phyloP scores from a whole-genome alignment of 2,329 filamentous ascomycete genomes.

The Paecilomyces variotii region DNA sequence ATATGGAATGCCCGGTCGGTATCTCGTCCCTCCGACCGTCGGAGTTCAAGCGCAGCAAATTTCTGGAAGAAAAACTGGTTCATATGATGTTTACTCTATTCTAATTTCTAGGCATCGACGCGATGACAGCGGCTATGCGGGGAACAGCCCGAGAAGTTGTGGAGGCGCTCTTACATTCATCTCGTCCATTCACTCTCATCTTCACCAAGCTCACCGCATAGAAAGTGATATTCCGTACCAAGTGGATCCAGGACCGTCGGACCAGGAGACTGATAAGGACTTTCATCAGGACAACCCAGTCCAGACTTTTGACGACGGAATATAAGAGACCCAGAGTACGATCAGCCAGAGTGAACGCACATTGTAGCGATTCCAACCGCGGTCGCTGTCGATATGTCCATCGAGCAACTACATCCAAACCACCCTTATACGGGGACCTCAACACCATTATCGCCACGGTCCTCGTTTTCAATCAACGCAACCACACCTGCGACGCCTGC shows the following conservation, averaged over 20 bases:
- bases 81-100: too few relatives aligned
- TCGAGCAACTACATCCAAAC: background rate
- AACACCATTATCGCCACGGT: background rate
- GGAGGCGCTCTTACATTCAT: background rate
- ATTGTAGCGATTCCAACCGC: background rate
- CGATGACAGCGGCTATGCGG: background rate
- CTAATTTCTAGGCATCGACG: too few relatives aligned
- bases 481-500: background rate
- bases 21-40: background rate
- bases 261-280: background rate
- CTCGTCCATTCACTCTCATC: background rate
- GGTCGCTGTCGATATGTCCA: background rate
- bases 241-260: background rate
- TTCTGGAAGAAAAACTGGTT: background rate
- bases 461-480: background rate
- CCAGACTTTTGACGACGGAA: background rate
- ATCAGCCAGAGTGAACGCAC: background rate
- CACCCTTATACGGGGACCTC: background rate
- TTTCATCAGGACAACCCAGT: background rate
- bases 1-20: background rate
- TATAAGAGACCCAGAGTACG: background rate
- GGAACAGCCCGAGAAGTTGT: background rate
- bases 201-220: background rate
- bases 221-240: background rate
- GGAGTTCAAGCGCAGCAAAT: background rate